These are phyloP conservation scores for Lichtheimia ornata DNA, from an alignment of 371 early-diverging fungal species.

Conservation along the genomic window DNA sequence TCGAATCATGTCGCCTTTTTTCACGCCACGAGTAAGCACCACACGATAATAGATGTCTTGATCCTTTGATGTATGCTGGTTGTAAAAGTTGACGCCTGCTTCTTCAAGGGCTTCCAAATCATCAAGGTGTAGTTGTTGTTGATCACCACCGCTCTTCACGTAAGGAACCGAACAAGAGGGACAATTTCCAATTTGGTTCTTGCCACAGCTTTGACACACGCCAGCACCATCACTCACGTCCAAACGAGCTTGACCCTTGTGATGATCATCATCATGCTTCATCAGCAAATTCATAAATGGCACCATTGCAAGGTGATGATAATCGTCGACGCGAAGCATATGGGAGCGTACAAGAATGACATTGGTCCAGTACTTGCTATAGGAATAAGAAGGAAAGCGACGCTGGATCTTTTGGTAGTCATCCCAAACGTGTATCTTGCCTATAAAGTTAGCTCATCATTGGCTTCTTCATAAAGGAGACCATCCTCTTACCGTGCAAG, in stretches of 20 bases:
- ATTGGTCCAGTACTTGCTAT: too few species aligned
- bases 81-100: conserved; percentile 45
- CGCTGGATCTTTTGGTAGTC: conserved; percentile 76
- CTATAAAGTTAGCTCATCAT: not conserved
- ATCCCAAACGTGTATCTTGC: conserved; percentile 54
- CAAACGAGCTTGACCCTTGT: conserved; percentile 74
- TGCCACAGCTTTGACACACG: conserved; percentile 76
- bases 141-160: conserved; percentile 17
- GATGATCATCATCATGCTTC: conserved; percentile 39
- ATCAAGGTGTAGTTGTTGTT: conserved; percentile 24
- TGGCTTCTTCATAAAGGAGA: conserved; percentile 45
- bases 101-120: conserved; percentile 51
- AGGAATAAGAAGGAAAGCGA: conserved; percentile 70
- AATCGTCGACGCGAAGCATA: too few species aligned
- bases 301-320: too few species aligned
- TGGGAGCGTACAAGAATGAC: too few species aligned
- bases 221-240: conserved; percentile 64
- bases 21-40: too few species aligned
- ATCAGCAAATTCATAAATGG: conserved; percentile 69
- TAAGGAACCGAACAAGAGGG: conserved; percentile 27
- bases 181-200: not conserved
- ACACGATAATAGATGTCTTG: too few species aligned
- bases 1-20: too few species aligned
- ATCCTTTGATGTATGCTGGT: too few species aligned
- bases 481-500: conserved; percentile 3